Evolutionary conservation across 495 filamentous ascomycete species (phyloP).

Genomic region (Xylaria nigripes): DNA sequence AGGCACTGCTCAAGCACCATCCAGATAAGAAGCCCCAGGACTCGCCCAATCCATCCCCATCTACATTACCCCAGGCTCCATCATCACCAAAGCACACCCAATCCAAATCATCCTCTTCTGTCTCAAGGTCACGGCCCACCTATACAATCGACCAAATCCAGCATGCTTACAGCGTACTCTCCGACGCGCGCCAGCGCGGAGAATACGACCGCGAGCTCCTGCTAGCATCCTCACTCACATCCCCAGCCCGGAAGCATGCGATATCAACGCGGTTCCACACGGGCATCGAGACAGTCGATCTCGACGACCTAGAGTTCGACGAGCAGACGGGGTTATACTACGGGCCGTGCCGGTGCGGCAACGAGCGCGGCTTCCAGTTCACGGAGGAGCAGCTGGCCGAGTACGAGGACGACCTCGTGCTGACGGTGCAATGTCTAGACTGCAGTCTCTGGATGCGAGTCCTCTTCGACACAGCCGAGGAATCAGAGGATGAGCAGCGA

Average conservation of each 20-base stretch:
- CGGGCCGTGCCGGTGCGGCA: conserved; percentile 71
- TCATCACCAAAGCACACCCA: conserved; percentile 11
- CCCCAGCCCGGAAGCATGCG: neutral
- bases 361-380: conserved; percentile 61
- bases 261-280: conserved; percentile 44
- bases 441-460: conserved; percentile 79
- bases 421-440: conserved; percentile 68
- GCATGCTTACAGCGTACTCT: conserved; percentile 63
- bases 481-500: conserved; percentile 25
- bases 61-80: conserved; percentile 11
- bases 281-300: conserved; percentile 71
- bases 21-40: conserved; percentile 57
- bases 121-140: conserved; percentile 9
- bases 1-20: conserved; percentile 68
- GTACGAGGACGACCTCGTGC: conserved; percentile 54
- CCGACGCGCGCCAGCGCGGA: conserved; percentile 44
- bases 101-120: conserved; percentile 6
- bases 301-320: conserved; percentile 64
- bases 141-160: conserved; percentile 73
- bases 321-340: conserved; percentile 50
- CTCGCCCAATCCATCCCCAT: conserved; percentile 6
- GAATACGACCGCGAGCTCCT: conserved; percentile 58
- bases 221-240: neutral
- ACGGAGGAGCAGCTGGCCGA: conserved; percentile 64
- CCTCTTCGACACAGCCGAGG: conserved; percentile 56